Base-by-base conservation (phyloP, 2,329 filamentous ascomycete genomes). In the Pseudogymnoascus sp. region DNA sequence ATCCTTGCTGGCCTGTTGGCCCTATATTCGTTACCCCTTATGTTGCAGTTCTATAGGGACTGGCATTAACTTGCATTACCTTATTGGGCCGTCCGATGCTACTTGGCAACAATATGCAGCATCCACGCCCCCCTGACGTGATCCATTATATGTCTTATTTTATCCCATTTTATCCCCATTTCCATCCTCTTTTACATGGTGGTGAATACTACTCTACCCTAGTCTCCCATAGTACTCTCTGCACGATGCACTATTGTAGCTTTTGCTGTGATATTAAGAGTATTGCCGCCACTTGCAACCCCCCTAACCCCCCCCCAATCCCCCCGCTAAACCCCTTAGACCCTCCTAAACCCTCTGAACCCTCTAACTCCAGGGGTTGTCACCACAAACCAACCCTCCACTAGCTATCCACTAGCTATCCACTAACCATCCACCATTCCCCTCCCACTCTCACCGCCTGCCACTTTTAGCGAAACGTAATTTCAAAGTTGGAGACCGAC, bases 401-500 rank as follows among this genome's bases (percentile, higher is more conserved):
- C 38, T 42, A 42, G 10, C 38, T 5, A 11, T 21, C 38, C 38
- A 42, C 38, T 42, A 42, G 16, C 7, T 6, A 29, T 13, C 40
- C 40, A 42, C 38, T 42, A 42, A 42, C 38, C 7, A 21, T 11
- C 16, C 16, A 42, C 38, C 19, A 42, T 3, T 16, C 38, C 7
- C 40, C 19, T 14, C 42, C 13, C 21, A 6, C 4, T 7, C 53
- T 59, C 33, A 59, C 53, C 53, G 53, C 53, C 53, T 37, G 11
- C 53, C 19, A 19, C n/a, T 59, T 59, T 11, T 1, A 33, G 53
- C 53, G n/a, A 59, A 31, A 59, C 4, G 26, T 59, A 59, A 59
- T 59, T 59, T 59, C 53, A 59, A 59, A 59, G 53, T 59, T 59
- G 53, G 53, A 26, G 53, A 59, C 29, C 26, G 14, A 33, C 53